Base-by-base conservation (phyloP, 495 filamentous ascomycete species). In the Apodospora peruviana region DNA sequence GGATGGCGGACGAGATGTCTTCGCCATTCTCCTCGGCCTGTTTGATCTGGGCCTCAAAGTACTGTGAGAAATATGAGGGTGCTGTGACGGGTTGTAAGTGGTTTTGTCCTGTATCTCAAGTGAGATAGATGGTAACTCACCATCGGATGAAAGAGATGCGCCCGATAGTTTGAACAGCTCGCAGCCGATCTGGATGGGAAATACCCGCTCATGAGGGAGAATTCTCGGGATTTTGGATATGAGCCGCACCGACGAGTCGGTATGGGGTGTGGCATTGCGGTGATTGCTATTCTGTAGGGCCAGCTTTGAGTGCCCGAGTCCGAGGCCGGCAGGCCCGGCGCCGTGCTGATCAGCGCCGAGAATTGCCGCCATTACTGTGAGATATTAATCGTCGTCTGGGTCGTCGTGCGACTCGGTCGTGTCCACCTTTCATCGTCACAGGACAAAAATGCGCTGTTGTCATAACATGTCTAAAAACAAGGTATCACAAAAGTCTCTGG, bases 31-130 rank as follows among this genome's bases (percentile, higher is more conserved):
- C 76, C 47, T 80, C 72, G 40, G 78, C 76, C 47, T 68, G 64
- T 43, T 78, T 77, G 16, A 98, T 62, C 68, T 96, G 91, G 52
- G 87, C 85, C 48, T 82, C 80, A 71, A 98, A 98, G 70, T 90
- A 96, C 53, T 86, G 85, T 18, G 93, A 95, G 67, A 98, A 96
- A 66, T 96, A 98, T 51, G 93, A 96, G 58, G 91, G 91, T 69
- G 91, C 91, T 97, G 73, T 20, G 23, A 21, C 12, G 10, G 55
- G 59, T 41, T 63, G 64, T n/a, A n/a, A n/a, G n/a, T n/a, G n/a
- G n/a, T n/a, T n/a, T n/a, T n/a, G n/a, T n/a, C n/a, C n/a, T n/a
- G n/a, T n/a, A n/a, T n/a, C n/a, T n/a, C n/a, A n/a, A 21, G 1
- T 21, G 32, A 22, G 23, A 22, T 37, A 39, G 16, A 19, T 9